These are phyloP conservation scores for Styphnolobium japonicum DNA, from an alignment of 306 rosid species.

Conservation along the genomic window DNA sequence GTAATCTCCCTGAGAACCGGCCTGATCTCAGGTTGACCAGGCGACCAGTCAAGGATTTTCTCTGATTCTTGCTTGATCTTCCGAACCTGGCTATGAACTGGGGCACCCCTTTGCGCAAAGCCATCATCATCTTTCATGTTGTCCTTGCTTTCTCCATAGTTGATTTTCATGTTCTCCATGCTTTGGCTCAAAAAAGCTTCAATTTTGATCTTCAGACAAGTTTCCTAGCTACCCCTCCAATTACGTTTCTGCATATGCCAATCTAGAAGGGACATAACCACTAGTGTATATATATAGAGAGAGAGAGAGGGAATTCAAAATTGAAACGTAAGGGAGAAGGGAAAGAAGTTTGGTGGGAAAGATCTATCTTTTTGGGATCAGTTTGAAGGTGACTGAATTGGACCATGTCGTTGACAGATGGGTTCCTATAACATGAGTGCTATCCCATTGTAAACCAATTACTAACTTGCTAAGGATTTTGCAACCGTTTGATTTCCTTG, in stretches of 20 bases:
- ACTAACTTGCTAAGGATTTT: neutral
- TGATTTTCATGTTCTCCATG: conserved; percentile 50
- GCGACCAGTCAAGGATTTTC: conserved; percentile 48
- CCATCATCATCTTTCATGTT: conserved; percentile 7
- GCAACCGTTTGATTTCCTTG: conserved; percentile 21
- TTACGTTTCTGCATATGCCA: neutral
- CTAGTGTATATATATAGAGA: neutral
- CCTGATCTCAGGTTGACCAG: conserved; percentile 58
- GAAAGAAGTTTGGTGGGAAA: conserved; percentile 55
- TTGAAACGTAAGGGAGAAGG: conserved; percentile 48
- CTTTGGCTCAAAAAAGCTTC: conserved; percentile 8
- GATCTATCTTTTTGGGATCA: conserved; percentile 33
- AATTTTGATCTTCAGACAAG: neutral
- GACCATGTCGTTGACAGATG: conserved; percentile 44
- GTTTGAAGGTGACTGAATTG: conserved; percentile 43
- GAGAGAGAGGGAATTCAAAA: conserved; percentile 15
- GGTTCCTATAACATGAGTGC: neutral
- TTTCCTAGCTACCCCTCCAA: neutral
- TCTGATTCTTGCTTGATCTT: conserved; percentile 84
- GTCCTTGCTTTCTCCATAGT: neutral
- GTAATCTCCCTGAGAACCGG: conserved; percentile 47
- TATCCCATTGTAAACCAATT: neutral
- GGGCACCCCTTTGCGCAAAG: conserved; percentile 31
- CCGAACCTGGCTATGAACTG: conserved; percentile 70
- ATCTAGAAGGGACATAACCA: neutral